phyloP scores from a whole-genome alignment of 805 yeast genomes.

The Alloascoidea hylecoeti region DNA sequence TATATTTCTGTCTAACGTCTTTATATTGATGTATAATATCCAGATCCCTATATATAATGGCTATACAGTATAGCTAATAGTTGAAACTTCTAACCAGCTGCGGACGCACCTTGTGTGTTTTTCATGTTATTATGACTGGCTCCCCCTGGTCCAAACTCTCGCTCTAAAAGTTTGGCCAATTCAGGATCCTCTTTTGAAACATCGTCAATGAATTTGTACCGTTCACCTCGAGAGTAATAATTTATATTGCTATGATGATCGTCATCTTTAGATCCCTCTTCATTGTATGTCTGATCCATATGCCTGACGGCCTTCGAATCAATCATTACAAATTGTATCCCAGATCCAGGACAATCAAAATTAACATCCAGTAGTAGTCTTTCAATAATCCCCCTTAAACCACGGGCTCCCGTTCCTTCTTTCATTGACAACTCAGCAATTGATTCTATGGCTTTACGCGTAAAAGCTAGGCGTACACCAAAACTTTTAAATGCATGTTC shows the following conservation, averaged over 20 bases:
- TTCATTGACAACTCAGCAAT: slow-evolving; percentile 33
- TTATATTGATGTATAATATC: too few species aligned
- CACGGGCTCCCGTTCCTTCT: slow-evolving; percentile 51
- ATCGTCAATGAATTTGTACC: slow-evolving; percentile 24
- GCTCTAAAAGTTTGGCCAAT: slow-evolving; percentile 15
- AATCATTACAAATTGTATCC: slow-evolving; percentile 33
- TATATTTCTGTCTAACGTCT: too few species aligned
- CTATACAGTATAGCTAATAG: too few species aligned
- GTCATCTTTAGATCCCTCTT: slow-evolving; percentile 14
- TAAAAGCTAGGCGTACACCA: slow-evolving; percentile 34
- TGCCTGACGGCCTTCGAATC: slow-evolving; percentile 28
- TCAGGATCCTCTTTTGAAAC: slow-evolving; percentile 25
- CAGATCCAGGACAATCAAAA: slow-evolving; percentile 47
- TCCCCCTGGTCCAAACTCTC: neutral
- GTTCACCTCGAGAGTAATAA: slow-evolving; percentile 30
- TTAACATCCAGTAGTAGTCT: slow-evolving; percentile 33
- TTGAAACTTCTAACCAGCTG: too few species aligned
- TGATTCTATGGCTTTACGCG: slow-evolving; percentile 29
- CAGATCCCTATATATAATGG: too few species aligned
- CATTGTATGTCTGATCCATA: slow-evolving; percentile 18
- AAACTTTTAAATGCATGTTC: slow-evolving; percentile 36
- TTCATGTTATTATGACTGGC: too few species aligned
- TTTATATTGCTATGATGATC: too few species aligned
- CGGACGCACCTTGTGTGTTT: too few species aligned
- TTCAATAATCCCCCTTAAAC: slow-evolving; percentile 40